Conservation (phyloP, 164 flowering plant genomes). For the Vitis rupestris region DNA sequence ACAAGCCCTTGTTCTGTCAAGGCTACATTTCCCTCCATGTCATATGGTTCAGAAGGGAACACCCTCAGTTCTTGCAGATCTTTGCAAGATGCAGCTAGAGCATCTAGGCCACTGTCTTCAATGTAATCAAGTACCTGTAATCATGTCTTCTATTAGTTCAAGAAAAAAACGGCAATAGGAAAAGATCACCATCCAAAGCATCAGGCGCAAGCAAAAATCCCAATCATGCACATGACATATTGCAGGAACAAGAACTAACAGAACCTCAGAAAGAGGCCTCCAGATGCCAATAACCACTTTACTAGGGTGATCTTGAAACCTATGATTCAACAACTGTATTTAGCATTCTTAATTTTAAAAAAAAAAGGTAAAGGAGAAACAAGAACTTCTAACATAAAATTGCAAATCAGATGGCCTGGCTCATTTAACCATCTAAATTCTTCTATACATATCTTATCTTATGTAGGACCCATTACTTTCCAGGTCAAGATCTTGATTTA, state of each 20-base stretch:
- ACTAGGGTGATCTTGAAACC: background rate
- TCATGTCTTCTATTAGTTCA: slow-evolving; percentile 15
- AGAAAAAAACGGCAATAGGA: background rate
- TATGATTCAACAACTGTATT: background rate
- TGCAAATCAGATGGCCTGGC: background rate
- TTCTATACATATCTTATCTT: background rate
- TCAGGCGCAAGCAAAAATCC: background rate
- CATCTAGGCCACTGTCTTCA: slow-evolving; percentile 75
- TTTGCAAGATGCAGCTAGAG: slow-evolving; percentile 64
- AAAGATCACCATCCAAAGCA: background rate
- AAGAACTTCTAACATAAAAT: background rate
- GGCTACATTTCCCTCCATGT: slow-evolving; percentile 43
- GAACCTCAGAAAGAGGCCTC: background rate
- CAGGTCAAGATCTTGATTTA: background rate
- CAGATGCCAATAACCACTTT: background rate
- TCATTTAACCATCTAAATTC: background rate
- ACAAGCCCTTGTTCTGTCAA: slow-evolving; percentile 82
- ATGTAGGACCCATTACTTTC: background rate
- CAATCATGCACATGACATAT: background rate
- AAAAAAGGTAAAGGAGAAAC: no score
- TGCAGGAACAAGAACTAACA: background rate
- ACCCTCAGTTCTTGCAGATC: slow-evolving; percentile 71
- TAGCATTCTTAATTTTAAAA: background rate
- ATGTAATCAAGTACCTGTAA: slow-evolving; percentile 79
- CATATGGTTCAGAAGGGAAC: slow-evolving; percentile 80